Evolutionary conservation across 768 basidiomycete species (phyloP), one percentile per base, ranked within the genome.

Genomic region (Boletus barrowsii): DNA sequence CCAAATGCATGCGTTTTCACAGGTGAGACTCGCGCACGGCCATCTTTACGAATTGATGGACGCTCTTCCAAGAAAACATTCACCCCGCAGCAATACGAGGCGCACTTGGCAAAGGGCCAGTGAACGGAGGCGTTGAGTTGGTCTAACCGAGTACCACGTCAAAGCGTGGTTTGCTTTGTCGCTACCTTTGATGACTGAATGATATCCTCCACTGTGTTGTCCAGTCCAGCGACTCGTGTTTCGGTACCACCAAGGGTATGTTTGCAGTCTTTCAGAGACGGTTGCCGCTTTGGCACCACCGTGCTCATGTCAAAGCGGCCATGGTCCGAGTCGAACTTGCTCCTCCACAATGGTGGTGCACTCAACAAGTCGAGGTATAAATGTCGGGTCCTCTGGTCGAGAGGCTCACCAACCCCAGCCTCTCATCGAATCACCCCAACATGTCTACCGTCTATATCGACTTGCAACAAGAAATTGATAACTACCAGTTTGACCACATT

Each of bases 1-100:
- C 0, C 81, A 86, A 53, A 85, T 93, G 80, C 90, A 93, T 62
- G 90, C 91, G 5, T 93, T 93, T 70, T 90, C 90, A 14, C 90
- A 93, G 83, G 91, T 90, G 59, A 49, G 72, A 46, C 22, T 42
- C 13, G 4, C 24, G 6, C 35, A 17, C 17, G 24, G 10, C 11
- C 47, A 29, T 51, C 29, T 3, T 14, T 33, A 22, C 42, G 24
- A 46, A 32, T 44, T 29, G 22, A 53, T 43, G 8, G 10, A 50
- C 33, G 9, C 22, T 46, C 10, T 10, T n/a, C 35, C 29, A 57
- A 90, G 88, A 89, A 86, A 83, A 84, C 87, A 0, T 81, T 83
- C 53, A 89, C 88, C 5, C 85, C 82, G 6, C 76, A 79, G 58
- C 86, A 90, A 67, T 88, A 82, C 64, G 75, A 83, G 48, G 76